Conservation (phyloP, 257 asterid species). For the Paulownia fortunei region DNA sequence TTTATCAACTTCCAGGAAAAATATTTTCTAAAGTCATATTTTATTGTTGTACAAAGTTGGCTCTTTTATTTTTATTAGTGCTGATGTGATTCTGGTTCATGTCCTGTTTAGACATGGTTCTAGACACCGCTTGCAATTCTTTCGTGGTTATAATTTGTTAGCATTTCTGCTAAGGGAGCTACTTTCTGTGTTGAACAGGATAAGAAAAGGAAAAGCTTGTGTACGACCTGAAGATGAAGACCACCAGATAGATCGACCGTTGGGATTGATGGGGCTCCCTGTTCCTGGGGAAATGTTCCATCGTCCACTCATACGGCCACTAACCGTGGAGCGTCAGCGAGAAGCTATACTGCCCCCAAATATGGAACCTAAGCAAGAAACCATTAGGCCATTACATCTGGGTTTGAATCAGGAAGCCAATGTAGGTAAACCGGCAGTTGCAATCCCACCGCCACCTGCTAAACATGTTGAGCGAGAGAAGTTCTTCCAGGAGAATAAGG, state of each 20-base stretch:
- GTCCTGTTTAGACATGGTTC: conserved; percentile 8
- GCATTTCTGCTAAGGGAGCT: neutral
- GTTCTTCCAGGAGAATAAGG: conserved; percentile 78
- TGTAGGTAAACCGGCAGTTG: conserved; percentile 43
- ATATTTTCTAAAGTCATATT: neutral
- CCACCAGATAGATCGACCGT: conserved; percentile 47
- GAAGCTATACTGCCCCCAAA: conserved; percentile 39
- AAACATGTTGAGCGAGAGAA: conserved; percentile 87
- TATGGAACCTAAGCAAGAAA: conserved; percentile 48
- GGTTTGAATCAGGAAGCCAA: conserved; percentile 39
- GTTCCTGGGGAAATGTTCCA: conserved; percentile 65
- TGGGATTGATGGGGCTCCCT: conserved; percentile 61
- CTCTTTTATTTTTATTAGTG: conserved; percentile 5
- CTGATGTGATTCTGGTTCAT: conserved; percentile 10
- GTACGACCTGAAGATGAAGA: conserved; percentile 69
- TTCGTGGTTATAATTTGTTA: neutral
- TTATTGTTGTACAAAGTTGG: conserved; percentile 2
- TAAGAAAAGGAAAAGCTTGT: conserved; percentile 93
- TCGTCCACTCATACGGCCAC: conserved; percentile 82
- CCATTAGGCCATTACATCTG: conserved; percentile 30
- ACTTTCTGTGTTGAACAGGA: conserved; percentile 50
- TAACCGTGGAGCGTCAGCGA: conserved; percentile 51
- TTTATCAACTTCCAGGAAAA: neutral
- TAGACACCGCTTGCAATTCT: neutral
- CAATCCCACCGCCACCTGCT: conserved; percentile 96